Evolutionary conservation across 768 basidiomycete species (phyloP).

Genomic region (Russula lepida): DNA sequence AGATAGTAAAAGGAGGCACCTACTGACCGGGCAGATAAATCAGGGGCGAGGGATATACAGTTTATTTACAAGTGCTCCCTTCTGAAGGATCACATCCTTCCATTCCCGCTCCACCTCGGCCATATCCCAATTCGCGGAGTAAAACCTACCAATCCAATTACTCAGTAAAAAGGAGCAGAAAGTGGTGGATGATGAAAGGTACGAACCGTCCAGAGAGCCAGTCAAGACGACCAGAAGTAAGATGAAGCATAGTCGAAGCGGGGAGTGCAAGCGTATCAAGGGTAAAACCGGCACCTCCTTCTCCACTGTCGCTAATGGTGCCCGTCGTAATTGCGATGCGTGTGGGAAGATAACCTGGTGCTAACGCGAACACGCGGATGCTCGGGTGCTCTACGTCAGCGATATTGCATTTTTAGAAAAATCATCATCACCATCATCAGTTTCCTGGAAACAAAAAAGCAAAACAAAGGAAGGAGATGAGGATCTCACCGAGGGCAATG

Average conservation of each 20-base stretch:
- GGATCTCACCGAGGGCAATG: background rate
- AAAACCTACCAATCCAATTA: background rate
- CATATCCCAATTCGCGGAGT: background rate
- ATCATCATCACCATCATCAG: background rate
- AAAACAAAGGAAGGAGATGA: background rate
- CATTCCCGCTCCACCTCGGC: slow-evolving; percentile 7
- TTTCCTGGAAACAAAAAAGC: background rate
- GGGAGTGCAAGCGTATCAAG: background rate
- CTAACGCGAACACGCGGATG: background rate
- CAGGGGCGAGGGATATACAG: background rate
- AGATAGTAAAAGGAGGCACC: background rate
- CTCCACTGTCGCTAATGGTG: background rate
- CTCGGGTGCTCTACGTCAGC: background rate
- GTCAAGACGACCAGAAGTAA: slow-evolving; percentile 1
- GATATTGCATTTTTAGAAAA: no score
- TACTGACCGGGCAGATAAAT: background rate
- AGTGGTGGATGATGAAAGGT: no score
- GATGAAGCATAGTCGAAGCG: background rate
- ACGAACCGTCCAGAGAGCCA: slow-evolving; percentile 13
- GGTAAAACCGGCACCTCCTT: background rate
- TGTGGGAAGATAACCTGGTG: background rate
- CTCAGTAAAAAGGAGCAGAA: background rate
- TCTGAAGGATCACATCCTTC: slow-evolving; percentile 1
- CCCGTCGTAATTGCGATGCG: background rate
- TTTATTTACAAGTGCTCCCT: background rate